Base-by-base conservation (phyloP, 768 basidiomycete species). In the Agrocybe pediades region DNA sequence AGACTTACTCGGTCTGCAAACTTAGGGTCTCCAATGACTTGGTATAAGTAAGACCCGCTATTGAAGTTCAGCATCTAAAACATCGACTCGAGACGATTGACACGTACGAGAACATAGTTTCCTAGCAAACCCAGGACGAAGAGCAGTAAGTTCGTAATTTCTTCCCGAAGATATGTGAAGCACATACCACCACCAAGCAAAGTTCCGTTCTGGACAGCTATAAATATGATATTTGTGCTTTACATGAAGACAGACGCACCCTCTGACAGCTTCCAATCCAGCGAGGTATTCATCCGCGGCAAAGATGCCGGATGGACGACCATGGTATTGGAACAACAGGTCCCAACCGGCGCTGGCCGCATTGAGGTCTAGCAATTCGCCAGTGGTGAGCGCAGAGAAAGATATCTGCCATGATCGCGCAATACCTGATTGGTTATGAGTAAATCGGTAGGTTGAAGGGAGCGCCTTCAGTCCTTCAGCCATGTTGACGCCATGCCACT, bases 401-500 rank as follows among this genome's bases (percentile, higher is more conserved):
- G 6, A 2, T 13, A 30, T 11, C n/a, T 9, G 9, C 20, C 9
- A 17, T 17, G 21, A 44, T 9, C 27, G 30, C 9, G 7, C 13
- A 49, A 25, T 50, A 82, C 81, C 79, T n/a, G 79, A 76, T 56
- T 81, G 75, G 58, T 83, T 82, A 54, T 81, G 78, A 2, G 80
- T 80, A 62, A 82, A 82, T 19, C 81, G 74, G 53, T 78, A 81
- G 0, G 79, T 78, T 6, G 80, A 72, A 15, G 81, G 79, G 5
- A 81, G 64, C 1, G 81, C 81, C 63, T 84, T 83, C 26, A 83
- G 67, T 2, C 80, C 81, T 61, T 83, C 82, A 3, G 80, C 80
- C 72, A 84, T 73, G 59, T 83, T 83, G 47, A 83, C 81, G 17
- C 79, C 81, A 57, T 83, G 81, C 81, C 80, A 83, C 68, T 80